phyloP scores from a whole-genome alignment of 1,284 basidiomycete genomes.

The Ustilago sp. region DNA sequence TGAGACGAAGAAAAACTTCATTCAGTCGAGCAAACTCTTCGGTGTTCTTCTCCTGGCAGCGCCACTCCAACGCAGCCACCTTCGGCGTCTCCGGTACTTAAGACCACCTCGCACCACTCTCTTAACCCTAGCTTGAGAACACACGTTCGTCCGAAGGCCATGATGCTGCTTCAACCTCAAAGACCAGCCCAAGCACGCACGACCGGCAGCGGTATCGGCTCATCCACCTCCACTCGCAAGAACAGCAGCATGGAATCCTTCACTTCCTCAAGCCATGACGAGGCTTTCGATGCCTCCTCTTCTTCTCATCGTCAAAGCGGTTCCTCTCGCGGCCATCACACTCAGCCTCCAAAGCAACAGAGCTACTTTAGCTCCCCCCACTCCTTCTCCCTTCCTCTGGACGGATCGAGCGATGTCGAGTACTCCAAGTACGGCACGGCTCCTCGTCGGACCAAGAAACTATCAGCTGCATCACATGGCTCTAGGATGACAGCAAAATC shows the following conservation, averaged over 20 bases:
- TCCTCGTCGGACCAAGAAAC: constrained; percentile 7
- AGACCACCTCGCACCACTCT: background rate
- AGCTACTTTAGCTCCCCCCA: constrained; percentile 11
- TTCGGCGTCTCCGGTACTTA: background rate
- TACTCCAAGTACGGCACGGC: constrained; percentile 11
- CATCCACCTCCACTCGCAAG: constrained; percentile 20
- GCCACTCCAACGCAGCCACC: background rate
- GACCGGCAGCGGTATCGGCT: background rate
- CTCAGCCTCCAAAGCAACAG: background rate
- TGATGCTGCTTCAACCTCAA: constrained; percentile 25
- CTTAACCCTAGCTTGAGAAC: background rate
- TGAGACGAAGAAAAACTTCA: background rate
- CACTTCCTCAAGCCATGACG: constrained; percentile 37
- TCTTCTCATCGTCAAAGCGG: constrained; percentile 18
- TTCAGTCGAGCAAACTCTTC: background rate
- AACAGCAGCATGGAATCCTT: constrained; percentile 41
- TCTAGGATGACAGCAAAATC: constrained; percentile 13
- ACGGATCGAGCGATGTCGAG: constrained; percentile 33
- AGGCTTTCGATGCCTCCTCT: constrained; percentile 11
- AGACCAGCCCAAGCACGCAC: background rate
- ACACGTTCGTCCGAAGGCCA: background rate
- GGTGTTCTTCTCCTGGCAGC: background rate
- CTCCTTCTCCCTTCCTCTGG: background rate
- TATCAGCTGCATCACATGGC: constrained; percentile 11
- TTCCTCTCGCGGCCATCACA: constrained; percentile 17